Base-by-base conservation (phyloP, 306 rosid species). In the Alnus glutinosa region DNA sequence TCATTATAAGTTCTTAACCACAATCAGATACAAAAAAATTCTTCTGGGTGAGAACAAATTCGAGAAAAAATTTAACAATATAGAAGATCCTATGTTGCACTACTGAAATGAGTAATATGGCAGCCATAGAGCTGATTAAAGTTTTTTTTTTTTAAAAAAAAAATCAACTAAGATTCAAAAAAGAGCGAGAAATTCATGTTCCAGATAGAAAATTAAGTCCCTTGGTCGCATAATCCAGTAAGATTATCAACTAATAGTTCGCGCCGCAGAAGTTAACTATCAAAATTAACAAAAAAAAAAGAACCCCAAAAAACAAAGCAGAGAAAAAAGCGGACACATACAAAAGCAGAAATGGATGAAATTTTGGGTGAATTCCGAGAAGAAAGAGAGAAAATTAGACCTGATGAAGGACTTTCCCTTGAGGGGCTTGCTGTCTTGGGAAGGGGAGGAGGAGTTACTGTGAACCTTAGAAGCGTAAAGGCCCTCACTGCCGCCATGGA, bases 401-500 rank as follows among this genome's bases (percentile, higher is more conserved):
- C 96, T 88, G 86, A 93, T 89, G 83, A 88, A 91, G 81, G 96
- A 89, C 63, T 84, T 88, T 76, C 91, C 91, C 80, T 84, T 85
- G 71, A 85, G 87, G 75, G 87, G 70, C 67, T 80, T 83, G 28
- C 79, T 68, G 36, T 48, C 80, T n/a, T 51, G 4, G 32, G 86
- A 59, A 39, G 75, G 37, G 2, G 80, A 15, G 74, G 84, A 4
- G 46, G 46, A 42, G 46, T 7, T 78, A 81, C 62, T 77, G 70
- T 8, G 89, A 77, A 48, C 39, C 75, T 80, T 88, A 57, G 97
- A 85, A 73, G 97, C 89, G 75, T 84, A 77, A 82, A 94, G 90
- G 37, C 93, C 98, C 68, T 92, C 98, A 44, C 93, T 92, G 69
- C 97, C 98, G 52, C 96, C 98, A 75, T 92, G 98, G 96, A 94